These are phyloP conservation scores for Ilex aquifolium DNA, from an alignment of 257 asterid species.

Conservation along the genomic window DNA sequence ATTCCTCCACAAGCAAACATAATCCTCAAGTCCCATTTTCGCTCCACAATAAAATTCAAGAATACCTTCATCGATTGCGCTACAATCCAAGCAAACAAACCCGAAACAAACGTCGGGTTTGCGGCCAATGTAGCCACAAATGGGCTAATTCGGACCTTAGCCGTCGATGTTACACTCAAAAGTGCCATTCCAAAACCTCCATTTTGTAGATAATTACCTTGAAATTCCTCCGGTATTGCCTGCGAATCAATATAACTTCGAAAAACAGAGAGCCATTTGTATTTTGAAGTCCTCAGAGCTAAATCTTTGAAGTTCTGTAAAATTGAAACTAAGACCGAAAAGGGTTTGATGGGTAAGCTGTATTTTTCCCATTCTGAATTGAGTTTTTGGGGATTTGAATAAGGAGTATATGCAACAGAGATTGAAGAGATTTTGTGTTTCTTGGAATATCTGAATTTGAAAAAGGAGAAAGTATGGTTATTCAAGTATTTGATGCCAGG, in stretches of 20 bases:
- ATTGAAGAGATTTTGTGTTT: constrained; percentile 19
- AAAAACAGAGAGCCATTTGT: constrained; percentile 23
- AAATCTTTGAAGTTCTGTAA: constrained; percentile 37
- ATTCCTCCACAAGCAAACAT: constrained; percentile 81
- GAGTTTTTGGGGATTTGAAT: constrained; percentile 27
- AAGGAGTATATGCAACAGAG: constrained; percentile 8
- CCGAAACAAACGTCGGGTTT: constrained; percentile 81
- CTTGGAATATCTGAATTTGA: constrained; percentile 20
- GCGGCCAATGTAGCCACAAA: constrained; percentile 67
- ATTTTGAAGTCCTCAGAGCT: constrained; percentile 35
- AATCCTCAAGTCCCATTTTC: constrained; percentile 71
- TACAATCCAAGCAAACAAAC: constrained; percentile 54
- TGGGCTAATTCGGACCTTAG: constrained; percentile 80
- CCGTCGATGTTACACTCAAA: constrained; percentile 70
- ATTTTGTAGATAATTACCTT: constrained; percentile 27
- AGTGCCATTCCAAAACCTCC: constrained; percentile 66
- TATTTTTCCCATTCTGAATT: constrained; percentile 29
- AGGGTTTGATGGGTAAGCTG: constrained; percentile 32
- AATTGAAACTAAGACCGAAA: constrained; percentile 45
- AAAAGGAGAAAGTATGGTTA: constrained; percentile 17
- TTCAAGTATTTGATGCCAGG: constrained; percentile 15
- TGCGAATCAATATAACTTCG: constrained; percentile 15
- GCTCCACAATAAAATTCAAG: constrained; percentile 74
- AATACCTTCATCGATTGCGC: constrained; percentile 77
- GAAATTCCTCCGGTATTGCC: constrained; percentile 14